Evolutionary conservation across 2,329 filamentous ascomycete species (phyloP), one percentile per base, ranked within the genome.

Genomic region (Dothideomycetes sp.): DNA sequence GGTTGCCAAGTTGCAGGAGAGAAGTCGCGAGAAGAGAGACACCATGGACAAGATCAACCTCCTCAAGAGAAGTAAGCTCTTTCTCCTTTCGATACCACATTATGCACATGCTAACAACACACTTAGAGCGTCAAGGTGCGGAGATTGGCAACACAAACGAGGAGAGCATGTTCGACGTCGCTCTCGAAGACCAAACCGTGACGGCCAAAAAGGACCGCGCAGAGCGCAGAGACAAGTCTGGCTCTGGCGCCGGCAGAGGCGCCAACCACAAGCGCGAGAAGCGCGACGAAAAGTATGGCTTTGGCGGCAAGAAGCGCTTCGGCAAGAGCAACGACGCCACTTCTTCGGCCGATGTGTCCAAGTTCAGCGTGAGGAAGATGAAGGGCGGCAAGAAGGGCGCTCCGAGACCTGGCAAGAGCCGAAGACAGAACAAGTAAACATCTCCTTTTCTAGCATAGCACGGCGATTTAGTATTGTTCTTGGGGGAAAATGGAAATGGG

Each of bases 31-130:
- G 56, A 95, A 95, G 79, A 79, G 78, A 52, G 84, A 93, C 47
- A 94, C 87, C 3, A 68, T 98, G 47, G 91, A 96, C 52, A 95
- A 95, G 73, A 95, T 98, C 57, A 87, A 88, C 65, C 74, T 77
- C 19, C 68, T 98, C 53, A 98, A 98, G 78, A 78, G 88, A 70
- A 98, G 89, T 96, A 74, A 51, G 85, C 75, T 39, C 11, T 40
- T 5, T 14, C 15, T 31, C 3, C 12, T 14, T 16, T 4, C 11
- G 15, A 15, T 11, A 11, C 11, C 7, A 4, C 30, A 18, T 14
- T 18, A 34, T 22, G 30, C 18, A 33, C 19, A 41, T 47, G 40
- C 49, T 58, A 48, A 58, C 47, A 15, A n/a, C 37, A 17, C 32
- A 19, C 37, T 49, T 53, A 95, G 88, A 95, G 72, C 86, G 89